phyloP scores from a whole-genome alignment of 192 early-diverging fungal species.

The Coemansia sp. region DNA sequence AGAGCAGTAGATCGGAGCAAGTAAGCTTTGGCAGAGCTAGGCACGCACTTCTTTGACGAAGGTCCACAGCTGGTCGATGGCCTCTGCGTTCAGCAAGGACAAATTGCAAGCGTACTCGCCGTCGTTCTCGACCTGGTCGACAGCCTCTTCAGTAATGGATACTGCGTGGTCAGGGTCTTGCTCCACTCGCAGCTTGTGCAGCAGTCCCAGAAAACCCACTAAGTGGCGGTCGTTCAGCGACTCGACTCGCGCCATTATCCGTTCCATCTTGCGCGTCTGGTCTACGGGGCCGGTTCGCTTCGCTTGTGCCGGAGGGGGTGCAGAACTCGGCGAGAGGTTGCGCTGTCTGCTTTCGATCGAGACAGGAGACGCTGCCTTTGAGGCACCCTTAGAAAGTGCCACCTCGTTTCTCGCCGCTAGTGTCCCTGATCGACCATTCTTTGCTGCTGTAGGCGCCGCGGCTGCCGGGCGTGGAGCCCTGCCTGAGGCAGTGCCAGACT shows the following conservation, averaged over 20 bases:
- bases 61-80: slow-evolving; percentile 40
- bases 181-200: slow-evolving; percentile 43
- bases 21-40: background rate
- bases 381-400: background rate
- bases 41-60: slow-evolving; percentile 16
- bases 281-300: slow-evolving; percentile 9
- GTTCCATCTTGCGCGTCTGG: slow-evolving; percentile 19
- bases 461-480: background rate
- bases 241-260: slow-evolving; percentile 22
- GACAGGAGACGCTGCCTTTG: background rate
- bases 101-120: slow-evolving; percentile 41
- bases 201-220: slow-evolving; percentile 30
- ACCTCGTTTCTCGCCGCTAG: background rate
- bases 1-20: background rate
- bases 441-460: background rate
- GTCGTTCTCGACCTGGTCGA: slow-evolving; percentile 18
- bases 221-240: slow-evolving; percentile 21
- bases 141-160: slow-evolving; percentile 26
- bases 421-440: background rate
- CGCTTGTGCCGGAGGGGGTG: background rate
- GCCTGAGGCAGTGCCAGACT: background rate
- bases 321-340: background rate
- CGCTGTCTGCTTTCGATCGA: slow-evolving; percentile 2
- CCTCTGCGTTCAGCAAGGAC: slow-evolving; percentile 21
- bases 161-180: slow-evolving; percentile 38